Evolutionary conservation across 148 eudicot genomes (phyloP).

Genomic region (Camellia sinensis): DNA sequence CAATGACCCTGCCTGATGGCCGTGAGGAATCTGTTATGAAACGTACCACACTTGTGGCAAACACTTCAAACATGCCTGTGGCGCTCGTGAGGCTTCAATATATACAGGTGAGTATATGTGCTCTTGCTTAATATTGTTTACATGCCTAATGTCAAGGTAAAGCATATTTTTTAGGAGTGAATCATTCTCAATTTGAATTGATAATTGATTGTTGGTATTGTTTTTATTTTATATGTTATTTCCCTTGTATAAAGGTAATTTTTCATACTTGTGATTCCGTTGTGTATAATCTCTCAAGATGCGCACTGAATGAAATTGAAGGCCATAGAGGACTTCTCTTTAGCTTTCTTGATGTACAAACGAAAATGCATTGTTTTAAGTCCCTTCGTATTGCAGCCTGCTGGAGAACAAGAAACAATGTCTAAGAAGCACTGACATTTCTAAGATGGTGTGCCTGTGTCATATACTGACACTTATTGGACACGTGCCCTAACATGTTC

Average conservation of each 20-base stretch:
- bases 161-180: not conserved
- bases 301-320: not conserved
- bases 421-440: no score
- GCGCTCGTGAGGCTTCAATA: slow-evolving; percentile 99
- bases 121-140: not conserved
- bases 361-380: not conserved
- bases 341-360: not conserved
- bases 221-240: not conserved
- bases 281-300: not conserved
- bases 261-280: not conserved
- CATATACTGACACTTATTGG: no score
- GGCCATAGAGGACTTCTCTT: not conserved
- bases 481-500: no score
- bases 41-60: slow-evolving; percentile 98
- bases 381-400: not conserved
- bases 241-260: not conserved
- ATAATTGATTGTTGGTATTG: not conserved
- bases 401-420: not conserved
- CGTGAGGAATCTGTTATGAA: slow-evolving; percentile 99
- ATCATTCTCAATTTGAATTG: not conserved
- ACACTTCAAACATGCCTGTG: slow-evolving; percentile 99
- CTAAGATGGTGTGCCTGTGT: no score
- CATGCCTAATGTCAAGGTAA: slow-evolving; percentile 33
- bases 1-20: slow-evolving; percentile 98
- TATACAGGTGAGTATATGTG: slow-evolving; percentile 61